These are phyloP conservation scores for Schizothecium vesticola DNA, from an alignment of 495 filamentous ascomycete species.

Conservation along the genomic window DNA sequence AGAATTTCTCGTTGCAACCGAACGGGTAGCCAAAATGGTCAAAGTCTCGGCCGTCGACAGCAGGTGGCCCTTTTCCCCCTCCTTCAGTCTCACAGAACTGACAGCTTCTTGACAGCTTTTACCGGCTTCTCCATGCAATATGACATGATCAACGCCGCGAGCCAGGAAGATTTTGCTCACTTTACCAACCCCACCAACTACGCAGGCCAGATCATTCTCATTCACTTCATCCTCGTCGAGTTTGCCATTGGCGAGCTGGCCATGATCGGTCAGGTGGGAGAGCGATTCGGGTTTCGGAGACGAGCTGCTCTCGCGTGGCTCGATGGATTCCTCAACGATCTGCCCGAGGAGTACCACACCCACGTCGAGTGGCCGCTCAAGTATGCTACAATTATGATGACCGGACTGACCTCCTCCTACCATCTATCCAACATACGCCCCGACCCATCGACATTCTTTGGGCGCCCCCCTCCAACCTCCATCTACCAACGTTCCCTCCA, in stretches of 20 bases:
- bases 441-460: background rate
- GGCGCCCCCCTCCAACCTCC: background rate
- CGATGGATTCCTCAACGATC: slow-evolving; percentile 5
- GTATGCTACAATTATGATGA: slow-evolving; percentile 4
- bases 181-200: slow-evolving; percentile 42
- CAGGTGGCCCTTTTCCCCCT: slow-evolving; percentile 4
- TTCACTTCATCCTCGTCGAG: slow-evolving; percentile 43
- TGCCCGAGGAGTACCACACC: slow-evolving; percentile 17
- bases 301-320: slow-evolving; percentile 18
- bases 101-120: slow-evolving; percentile 18
- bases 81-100: background rate
- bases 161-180: slow-evolving; percentile 39
- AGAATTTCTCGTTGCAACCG: slow-evolving; percentile 20
- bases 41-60: slow-evolving; percentile 20
- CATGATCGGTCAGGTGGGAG: slow-evolving; percentile 3
- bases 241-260: slow-evolving; percentile 20
- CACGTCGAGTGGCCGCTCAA: slow-evolving; percentile 23
- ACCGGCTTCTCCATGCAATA: slow-evolving; percentile 18
- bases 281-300: slow-evolving; percentile 18
- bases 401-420: background rate
- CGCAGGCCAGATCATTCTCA: slow-evolving; percentile 40
- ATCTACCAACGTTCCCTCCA: background rate
- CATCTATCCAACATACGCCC: background rate
- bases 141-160: slow-evolving; percentile 7
- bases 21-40: slow-evolving; percentile 19